Percentiles rank a stretch among this genome's conserved stretches.
These are phyloP conservation scores for Trichophyton simii DNA, from an alignment of 2,329 filamentous ascomycete species.

Conservation along the genomic window DNA sequence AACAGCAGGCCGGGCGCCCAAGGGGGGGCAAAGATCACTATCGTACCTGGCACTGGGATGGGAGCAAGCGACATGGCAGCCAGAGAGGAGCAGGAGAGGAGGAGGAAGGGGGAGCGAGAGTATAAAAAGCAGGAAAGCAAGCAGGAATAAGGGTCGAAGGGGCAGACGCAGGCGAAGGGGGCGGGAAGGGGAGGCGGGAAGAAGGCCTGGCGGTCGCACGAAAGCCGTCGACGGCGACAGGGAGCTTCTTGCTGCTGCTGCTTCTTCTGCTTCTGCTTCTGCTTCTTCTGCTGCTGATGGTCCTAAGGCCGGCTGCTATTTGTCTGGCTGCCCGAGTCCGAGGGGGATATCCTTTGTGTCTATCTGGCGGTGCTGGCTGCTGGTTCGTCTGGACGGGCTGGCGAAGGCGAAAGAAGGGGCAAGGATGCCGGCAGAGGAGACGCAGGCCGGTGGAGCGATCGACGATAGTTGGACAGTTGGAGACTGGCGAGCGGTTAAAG, in stretches of 20 bases:
- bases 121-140: not conserved
- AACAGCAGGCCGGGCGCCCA: not conserved
- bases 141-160: not conserved
- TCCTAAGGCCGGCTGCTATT: no score
- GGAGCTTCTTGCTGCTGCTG: no score
- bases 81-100: no score
- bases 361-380: not conserved
- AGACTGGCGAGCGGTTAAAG: not conserved
- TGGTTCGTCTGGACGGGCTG: not conserved
- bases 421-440: not conserved
- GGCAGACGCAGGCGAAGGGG: not conserved
- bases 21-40: not conserved
- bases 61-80: slow-evolving; percentile 17
- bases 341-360: not conserved
- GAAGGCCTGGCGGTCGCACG: not conserved
- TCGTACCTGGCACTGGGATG: slow-evolving; percentile 18
- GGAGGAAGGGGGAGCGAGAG: no score
- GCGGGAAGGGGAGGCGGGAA: not conserved
- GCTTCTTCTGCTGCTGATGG: no score
- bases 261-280: no score
- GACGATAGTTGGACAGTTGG: not conserved
- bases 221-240: no score
- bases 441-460: not conserved
- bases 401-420: not conserved
- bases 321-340: not conserved